phyloP scores from a whole-genome alignment of 164 flowering plant species.

The Cinnamomum chago region DNA sequence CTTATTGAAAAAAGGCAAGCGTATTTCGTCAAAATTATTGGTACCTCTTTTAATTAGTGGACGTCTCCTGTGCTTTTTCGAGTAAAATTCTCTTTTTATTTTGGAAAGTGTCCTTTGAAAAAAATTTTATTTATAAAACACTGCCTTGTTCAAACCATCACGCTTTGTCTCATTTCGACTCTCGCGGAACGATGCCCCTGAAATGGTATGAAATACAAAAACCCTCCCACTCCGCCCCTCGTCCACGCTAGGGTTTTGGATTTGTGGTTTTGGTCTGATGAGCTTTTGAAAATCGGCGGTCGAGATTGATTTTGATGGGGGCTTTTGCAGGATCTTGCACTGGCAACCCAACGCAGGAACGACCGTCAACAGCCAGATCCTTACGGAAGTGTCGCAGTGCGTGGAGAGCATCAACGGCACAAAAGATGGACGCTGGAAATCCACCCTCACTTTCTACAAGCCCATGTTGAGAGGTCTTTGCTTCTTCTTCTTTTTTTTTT shows the following conservation, averaged over 20 bases:
- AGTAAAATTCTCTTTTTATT: too few species aligned
- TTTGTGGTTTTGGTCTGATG: neutral
- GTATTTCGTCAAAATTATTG: too few species aligned
- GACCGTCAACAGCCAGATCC: conserved; percentile 69
- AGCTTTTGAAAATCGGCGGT: neutral
- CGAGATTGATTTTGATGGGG: neutral
- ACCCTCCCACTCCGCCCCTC: neutral
- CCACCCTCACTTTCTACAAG: conserved; percentile 61
- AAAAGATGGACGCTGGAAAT: conserved; percentile 86
- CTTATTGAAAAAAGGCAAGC: too few species aligned
- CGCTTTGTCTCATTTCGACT: too few species aligned
- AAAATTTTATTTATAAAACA: too few species aligned
- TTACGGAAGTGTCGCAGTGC: conserved; percentile 74
- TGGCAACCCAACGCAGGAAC: conserved; percentile 88
- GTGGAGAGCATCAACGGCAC: conserved; percentile 72
- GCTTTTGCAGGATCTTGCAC: conserved; percentile 60
- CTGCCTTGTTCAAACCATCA: too few species aligned
- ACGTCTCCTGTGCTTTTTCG: too few species aligned
- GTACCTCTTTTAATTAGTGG: too few species aligned
- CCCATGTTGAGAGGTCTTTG: conserved; percentile 58
- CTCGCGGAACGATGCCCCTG: conserved; percentile 20
- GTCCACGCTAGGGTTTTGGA: neutral
- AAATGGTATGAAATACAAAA: conserved; percentile 30
- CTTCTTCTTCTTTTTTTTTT: neutral
- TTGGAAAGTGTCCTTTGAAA: too few species aligned